These are phyloP conservation scores for Colletotrichum sojae DNA, from an alignment of 2,329 filamentous ascomycete species.

Conservation along the genomic window DNA sequence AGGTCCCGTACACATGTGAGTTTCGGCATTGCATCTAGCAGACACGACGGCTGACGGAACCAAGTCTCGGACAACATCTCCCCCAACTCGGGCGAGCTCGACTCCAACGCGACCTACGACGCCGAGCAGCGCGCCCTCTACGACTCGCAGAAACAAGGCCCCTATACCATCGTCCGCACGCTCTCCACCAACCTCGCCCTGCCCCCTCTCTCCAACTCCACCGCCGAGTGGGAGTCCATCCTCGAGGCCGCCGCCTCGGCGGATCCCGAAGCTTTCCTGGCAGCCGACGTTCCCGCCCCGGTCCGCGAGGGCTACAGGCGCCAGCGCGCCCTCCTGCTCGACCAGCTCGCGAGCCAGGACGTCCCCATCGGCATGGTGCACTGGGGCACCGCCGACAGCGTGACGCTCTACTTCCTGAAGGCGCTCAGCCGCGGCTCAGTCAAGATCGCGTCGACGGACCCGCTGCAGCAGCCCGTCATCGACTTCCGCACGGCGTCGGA, in stretches of 20 bases:
- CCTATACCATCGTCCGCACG: conserved; percentile 48
- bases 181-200: conserved; percentile 49
- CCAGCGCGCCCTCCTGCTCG: conserved; percentile 51
- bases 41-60: neutral
- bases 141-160: conserved; percentile 46
- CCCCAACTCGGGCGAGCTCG: conserved; percentile 48
- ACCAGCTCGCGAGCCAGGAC: conserved; percentile 47
- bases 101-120: conserved; percentile 51
- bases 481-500: conserved; percentile 57
- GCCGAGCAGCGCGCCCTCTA: conserved; percentile 51
- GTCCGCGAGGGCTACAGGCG: conserved; percentile 54
- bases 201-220: conserved; percentile 51
- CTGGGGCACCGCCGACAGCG: conserved; percentile 49
- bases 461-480: conserved; percentile 51
- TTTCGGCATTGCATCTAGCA: neutral
- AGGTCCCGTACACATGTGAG: conserved; percentile 43
- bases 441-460: conserved; percentile 53
- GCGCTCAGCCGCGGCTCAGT: conserved; percentile 57
- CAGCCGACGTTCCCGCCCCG: conserved; percentile 48
- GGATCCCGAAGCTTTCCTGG: conserved; percentile 49
- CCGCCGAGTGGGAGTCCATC: conserved; percentile 47
- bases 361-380: conserved; percentile 48
- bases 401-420: conserved; percentile 52
- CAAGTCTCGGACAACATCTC: conserved; percentile 45
- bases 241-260: conserved; percentile 47